Percentiles rank a stretch among this genome's conserved stretches.
Evolutionary conservation across 2,329 filamentous ascomycete species (phyloP).

Genomic region (Pestalotiopsis sp.): DNA sequence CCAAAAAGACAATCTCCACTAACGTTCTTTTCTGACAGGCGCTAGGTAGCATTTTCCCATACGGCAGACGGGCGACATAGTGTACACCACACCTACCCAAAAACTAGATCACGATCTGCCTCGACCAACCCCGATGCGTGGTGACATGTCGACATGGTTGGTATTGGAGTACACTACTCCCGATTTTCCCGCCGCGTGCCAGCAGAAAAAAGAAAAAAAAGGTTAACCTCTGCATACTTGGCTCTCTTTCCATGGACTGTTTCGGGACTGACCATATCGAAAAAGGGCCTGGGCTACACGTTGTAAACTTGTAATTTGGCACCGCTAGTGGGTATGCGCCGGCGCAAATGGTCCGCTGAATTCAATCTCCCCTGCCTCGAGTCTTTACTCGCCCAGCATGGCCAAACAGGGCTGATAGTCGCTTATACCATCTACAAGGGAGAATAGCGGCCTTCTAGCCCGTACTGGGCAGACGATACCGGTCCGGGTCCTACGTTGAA

Average conservation of each 20-base stretch:
- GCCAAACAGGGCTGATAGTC: background rate
- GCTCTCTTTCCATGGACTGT: background rate
- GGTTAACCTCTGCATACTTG: background rate
- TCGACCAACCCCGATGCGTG: background rate
- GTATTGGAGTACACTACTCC: background rate
- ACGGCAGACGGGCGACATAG: too few relatives aligned
- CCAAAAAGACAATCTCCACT: background rate
- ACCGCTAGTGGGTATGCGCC: background rate
- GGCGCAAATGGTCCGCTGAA: background rate
- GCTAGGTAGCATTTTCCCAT: too few relatives aligned
- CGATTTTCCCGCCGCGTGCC: background rate
- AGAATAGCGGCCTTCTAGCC: background rate
- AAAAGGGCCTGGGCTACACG: background rate
- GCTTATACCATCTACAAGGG: background rate
- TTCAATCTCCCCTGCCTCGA: background rate
- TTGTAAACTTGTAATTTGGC: too few relatives aligned
- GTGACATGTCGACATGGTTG: slow-evolving; percentile 7
- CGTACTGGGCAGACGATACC: background rate
- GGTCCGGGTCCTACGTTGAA: background rate
- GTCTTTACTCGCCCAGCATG: background rate
- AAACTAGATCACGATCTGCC: slow-evolving; percentile 1
- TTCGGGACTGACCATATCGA: background rate
- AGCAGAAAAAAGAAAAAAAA: background rate
- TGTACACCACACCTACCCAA: too few relatives aligned
- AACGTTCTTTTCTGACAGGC: background rate